Evolutionary conservation across 225 moss, liverwort and hornwort genomes (phyloP), one percentile per base, ranked within the genome.

Genomic region (Physcomitrium patens): DNA sequence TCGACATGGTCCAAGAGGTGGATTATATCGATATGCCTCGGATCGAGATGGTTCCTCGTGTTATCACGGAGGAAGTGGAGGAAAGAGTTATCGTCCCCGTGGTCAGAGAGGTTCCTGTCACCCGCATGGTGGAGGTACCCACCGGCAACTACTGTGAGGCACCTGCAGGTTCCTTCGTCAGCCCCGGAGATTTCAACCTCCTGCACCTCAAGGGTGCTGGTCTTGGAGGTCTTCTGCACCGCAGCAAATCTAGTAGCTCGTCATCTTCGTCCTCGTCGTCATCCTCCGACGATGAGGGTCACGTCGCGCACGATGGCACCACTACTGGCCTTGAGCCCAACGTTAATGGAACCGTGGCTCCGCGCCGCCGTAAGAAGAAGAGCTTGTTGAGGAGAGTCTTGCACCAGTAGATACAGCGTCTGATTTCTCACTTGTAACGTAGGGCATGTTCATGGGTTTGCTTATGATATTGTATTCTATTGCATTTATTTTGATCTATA

Each of bases 101-200:
- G 19, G 81, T 92, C 14, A 66, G 82, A 0, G 90, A 92, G 65
- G 86, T 92, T 0, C 79, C 92, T 0, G 82, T 80, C 16, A 85
- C 74, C 24, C 92, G 92, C 19, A 72, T 79, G 62, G 80, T 90
- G 56, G 90, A 92, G 44, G 81, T 92, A 0, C 92, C 87, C 0
- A 92, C 92, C 9, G 92, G 92, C 3, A 91, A 89, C 22, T 91
- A 79, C 17, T 86, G 87, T 65, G 92, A 92, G 78, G 87, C 82
- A 7, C 90, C 86, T 3, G 88, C 86, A 2, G 92, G 92, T 3
- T 75, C 66, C 4, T 92, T 86, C 50, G 43, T 90, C 12, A 88
- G 70, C 13, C 84, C 90, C 0, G 89, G 87, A 0, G 87, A 92
- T 9, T 92, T 90, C 70, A 74, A 92, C 53, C 62, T 92, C 10